Conservation (phyloP, 2,329 filamentous ascomycete species). For the Hortaea werneckii region DNA sequence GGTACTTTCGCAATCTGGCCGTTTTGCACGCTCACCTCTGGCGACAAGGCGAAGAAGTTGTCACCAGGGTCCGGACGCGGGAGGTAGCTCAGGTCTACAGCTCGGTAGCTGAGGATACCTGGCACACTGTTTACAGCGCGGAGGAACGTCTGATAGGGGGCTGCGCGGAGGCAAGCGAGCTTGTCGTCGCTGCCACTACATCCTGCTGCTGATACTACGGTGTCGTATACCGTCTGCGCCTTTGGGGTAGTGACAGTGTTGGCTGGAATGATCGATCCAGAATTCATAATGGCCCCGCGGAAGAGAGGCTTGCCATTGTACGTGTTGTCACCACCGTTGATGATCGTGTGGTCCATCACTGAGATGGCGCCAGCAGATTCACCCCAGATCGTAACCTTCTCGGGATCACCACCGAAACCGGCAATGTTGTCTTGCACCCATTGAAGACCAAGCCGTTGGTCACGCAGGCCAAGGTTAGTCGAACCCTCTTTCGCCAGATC, state of each 20-base stretch:
- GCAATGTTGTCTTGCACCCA: conserved; percentile 43
- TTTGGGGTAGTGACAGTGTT: conserved; percentile 53
- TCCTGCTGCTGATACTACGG: conserved; percentile 37
- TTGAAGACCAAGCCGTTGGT: conserved; percentile 21
- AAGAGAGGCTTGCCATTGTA: conserved; percentile 70
- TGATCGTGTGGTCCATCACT: conserved; percentile 63
- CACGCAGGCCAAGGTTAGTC: conserved; percentile 26
- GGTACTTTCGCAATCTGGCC: conserved; percentile 52
- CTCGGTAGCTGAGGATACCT: conserved; percentile 54
- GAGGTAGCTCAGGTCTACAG: conserved; percentile 61
- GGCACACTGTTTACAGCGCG: conserved; percentile 61
- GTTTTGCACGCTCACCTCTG: conserved; percentile 45
- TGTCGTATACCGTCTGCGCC: conserved; percentile 46
- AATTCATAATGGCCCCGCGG: conserved; percentile 69
- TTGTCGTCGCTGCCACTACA: conserved; percentile 34
- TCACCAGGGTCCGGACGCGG: conserved; percentile 57
- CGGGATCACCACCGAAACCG: conserved; percentile 49
- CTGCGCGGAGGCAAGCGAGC: conserved; percentile 38
- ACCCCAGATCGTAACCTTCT: conserved; percentile 60
- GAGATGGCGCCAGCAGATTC: conserved; percentile 55
- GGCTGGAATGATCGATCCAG: conserved; percentile 52
- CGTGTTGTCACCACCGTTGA: conserved; percentile 61
- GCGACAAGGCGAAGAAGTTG: conserved; percentile 48
- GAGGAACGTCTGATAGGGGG: conserved; percentile 41
- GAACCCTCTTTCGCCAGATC: conserved; percentile 25